Evolutionary conservation across 495 filamentous ascomycete species (phyloP), one percentile per base, ranked within the genome.

Genomic region (Penicillium longicatenatum): DNA sequence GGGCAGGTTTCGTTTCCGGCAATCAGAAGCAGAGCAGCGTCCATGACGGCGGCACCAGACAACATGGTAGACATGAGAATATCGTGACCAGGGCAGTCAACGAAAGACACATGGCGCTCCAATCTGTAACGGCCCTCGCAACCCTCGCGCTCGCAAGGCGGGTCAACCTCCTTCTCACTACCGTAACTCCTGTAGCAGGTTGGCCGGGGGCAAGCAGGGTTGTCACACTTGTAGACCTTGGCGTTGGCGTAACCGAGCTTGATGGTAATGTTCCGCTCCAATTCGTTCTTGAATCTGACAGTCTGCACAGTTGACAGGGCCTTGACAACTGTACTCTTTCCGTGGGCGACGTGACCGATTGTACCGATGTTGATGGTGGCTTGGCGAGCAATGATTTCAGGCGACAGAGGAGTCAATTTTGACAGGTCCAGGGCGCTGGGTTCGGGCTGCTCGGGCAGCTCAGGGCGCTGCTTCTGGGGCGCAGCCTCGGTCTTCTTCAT

Each of bases 181-280:
- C 96, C 96, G 79, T 88, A 98, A 75, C 92, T 96, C 73, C 90
- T 86, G 78, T 92, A 98, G 81, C 96, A 98, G 65, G 89, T 92
- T 52, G 94, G 94, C 63, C 95, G 78, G 37, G 94, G 94, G 75
- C 94, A 98, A 57, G 86, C 89, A 47, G 77, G 73, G 75, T 90
- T 97, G 73, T 96, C 91, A 73, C 94, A 98, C 83, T 97, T 93
- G 85, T 98, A 98, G 77, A 98, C 90, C 77, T 98, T 98, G 59
- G 94, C 94, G 74, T 98, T 98, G 70, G 94, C 94, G 73, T 98
- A 98, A 70, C 94, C 94, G 70, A 98, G 85, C 85, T 98, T 98
- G 79, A 98, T 98, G 57, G 94, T 98, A 69, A 98, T 98, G 70
- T 98, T 98, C 63, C 94, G 83, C 79, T 98, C 94, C 75, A 97